These are phyloP conservation scores for Ilex asprella DNA, from an alignment of 257 asterid genomes.

Conservation along the genomic window DNA sequence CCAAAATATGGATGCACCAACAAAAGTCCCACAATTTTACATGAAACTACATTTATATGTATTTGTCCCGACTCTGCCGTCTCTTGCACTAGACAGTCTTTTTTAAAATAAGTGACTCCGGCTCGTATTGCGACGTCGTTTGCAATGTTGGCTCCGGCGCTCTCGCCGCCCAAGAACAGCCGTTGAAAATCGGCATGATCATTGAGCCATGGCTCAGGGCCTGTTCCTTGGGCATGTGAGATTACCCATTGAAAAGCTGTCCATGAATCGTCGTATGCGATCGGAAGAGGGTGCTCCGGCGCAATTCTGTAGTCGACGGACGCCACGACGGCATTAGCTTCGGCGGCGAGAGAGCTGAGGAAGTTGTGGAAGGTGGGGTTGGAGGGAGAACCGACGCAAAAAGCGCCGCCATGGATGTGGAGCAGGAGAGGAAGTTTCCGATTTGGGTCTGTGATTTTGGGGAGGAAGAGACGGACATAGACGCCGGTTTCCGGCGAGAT, in stretches of 20 bases:
- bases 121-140: background rate
- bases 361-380: slow-evolving; percentile 21
- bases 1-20: slow-evolving; percentile 30
- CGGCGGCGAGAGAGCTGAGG: slow-evolving; percentile 23
- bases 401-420: slow-evolving; percentile 44
- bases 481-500: slow-evolving; percentile 21
- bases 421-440: slow-evolving; percentile 32
- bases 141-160: slow-evolving; percentile 42
- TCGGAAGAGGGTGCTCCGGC: slow-evolving; percentile 40
- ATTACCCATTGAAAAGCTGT: slow-evolving; percentile 29
- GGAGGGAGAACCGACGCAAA: slow-evolving; percentile 24
- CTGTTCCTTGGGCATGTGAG: slow-evolving; percentile 10
- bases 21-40: slow-evolving; percentile 24
- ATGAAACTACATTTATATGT: background rate
- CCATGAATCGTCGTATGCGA: slow-evolving; percentile 41
- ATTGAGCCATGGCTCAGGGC: slow-evolving; percentile 29
- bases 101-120: too few relatives aligned
- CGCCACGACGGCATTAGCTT: slow-evolving; percentile 23
- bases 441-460: slow-evolving; percentile 4
- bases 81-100: background rate
- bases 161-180: slow-evolving; percentile 35
- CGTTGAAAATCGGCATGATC: slow-evolving; percentile 25
- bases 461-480: slow-evolving; percentile 29
- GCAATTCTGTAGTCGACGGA: slow-evolving; percentile 39
- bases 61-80: slow-evolving; percentile 16